Evolutionary conservation across 768 basidiomycete species (phyloP), one percentile per base, ranked within the genome.

Genomic region (Clathrus columnatus): DNA sequence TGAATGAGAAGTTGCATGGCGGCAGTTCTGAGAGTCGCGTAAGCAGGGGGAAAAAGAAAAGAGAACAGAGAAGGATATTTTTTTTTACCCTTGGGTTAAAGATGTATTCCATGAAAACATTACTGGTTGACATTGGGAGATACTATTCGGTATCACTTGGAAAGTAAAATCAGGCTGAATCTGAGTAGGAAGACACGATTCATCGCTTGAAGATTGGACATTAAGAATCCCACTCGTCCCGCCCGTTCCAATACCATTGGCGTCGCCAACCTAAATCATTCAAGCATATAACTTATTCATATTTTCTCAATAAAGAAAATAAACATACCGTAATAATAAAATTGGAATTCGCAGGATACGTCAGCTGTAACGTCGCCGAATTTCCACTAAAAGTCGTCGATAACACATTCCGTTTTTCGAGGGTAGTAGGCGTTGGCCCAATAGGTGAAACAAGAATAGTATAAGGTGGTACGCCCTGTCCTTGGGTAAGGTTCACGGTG

Each of bases 201-300:
- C 58, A 62, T 85, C 79, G 44, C 67, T 68, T 0, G 79, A 83
- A 8, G 62, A 48, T 23, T 66, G 65, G 26, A 89, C 85, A 58
- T 71, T 73, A 1, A 79, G 81, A 1, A 79, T 77, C 2, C 79
- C 81, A 56, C 83, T 88, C 1, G 88, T 87, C 2, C 88, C 88
- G 7, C 88, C 88, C 0, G 81, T 72, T 6, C 83, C 87, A 63
- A 88, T 88, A 0, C 76, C 77, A 0, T 72, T 70, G 46, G 64
- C 67, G 60, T 85, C 84, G 63, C 80, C 81, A 60, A 85, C 73
- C 83, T 84, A 58, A 55, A 54, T 16, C 11, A 30, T 17, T 44
- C 18, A 54, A n/a, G n/a, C n/a, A n/a, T n/a, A n/a, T n/a, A n/a
- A n/a, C n/a, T n/a, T n/a, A n/a, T n/a, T 53, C 62, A 83, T 81